Base-by-base conservation (phyloP, 129 eudicot genomes). In the Centaurea solstitialis region DNA sequence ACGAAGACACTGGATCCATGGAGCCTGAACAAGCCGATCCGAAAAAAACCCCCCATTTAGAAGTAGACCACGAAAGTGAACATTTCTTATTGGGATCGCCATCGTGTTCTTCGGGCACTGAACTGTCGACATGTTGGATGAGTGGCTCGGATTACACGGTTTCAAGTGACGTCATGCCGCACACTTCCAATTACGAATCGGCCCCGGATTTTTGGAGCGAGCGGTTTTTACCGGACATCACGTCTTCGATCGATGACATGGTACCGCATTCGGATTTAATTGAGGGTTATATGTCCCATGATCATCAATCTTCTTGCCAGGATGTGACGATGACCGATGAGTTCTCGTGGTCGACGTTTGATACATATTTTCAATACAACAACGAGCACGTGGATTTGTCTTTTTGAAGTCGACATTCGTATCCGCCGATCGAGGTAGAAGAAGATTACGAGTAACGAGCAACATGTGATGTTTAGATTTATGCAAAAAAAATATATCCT, bases 151-250 rank as follows among this genome's bases (percentile, higher is more conserved):
- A 72, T 10, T 80, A 9, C 24, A 24, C 4, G 0, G 73, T 18
- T 80, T 21, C 66, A 33, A 73, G 70, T 15, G 61, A 79, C 47
- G 13, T 9, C 21, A 4, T 17, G 73, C 41, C 53, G 1, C 35
- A 37, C 64, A n/a, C 28, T 9, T 37, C 57, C 9, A 23, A 13
- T 9, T 35, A 61, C 37, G 38, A 61, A 1, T 21, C 65, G 9
- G 18, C 68, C 10, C 65, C 21, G 13, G 78, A 73, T 73, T 72
- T 80, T 9, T 80, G 79, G 84, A 24, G 1, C 0, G 84, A 73
- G 22, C 73, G 78, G 6, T 80, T 80, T 61, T 80, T 80, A 24
- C 45, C 40, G 0, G 78, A 80, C 53, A 80, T 79, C 77, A 33
- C 77, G 40, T 70, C 64, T 9, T 53, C 83, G 0, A 1, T 79